These are phyloP conservation scores for Aspergillus novoparasiticus DNA, from an alignment of 2,329 filamentous ascomycete genomes.

Conservation along the genomic window DNA sequence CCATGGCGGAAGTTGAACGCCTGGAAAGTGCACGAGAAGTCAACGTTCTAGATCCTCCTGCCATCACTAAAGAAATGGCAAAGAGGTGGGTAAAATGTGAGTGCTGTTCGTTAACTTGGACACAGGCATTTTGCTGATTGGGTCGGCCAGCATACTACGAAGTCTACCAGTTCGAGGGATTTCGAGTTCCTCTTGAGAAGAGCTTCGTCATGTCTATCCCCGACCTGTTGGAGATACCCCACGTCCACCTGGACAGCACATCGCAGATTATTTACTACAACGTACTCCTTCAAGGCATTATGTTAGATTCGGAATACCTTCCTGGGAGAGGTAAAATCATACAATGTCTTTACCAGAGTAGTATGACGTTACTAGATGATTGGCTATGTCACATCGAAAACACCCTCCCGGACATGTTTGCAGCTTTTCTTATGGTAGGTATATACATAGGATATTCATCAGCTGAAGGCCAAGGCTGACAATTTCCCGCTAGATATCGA, in stretches of 20 bases:
- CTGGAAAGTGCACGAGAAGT: neutral
- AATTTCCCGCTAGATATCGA: constrained; percentile 12
- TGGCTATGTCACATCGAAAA: constrained; percentile 16
- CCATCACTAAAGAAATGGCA: constrained; percentile 12
- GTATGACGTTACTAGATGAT: constrained; percentile 6
- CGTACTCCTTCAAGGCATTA: constrained; percentile 15
- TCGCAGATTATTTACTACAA: constrained; percentile 20
- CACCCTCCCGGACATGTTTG: constrained; percentile 17
- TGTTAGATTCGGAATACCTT: constrained; percentile 5
- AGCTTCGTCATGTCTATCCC: constrained; percentile 17
- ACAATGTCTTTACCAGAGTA: constrained; percentile 13
- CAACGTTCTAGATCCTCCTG: neutral
- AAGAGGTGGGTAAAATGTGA: constrained; percentile 11
- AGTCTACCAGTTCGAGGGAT: constrained; percentile 20
- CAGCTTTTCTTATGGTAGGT: constrained; percentile 17
- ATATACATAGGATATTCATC: neutral
- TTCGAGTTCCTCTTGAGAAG: constrained; percentile 16
- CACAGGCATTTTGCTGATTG: neutral
- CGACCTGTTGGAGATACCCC: constrained; percentile 19
- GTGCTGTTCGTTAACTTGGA: neutral
- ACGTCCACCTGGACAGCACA: constrained; percentile 17
- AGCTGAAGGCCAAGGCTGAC: neutral
- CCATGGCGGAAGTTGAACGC: constrained; percentile 14
- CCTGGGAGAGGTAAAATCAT: constrained; percentile 6
- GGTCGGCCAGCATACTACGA: constrained; percentile 9